A percentile compares a stretch with the other conserved stretches of the same genome.
Evolutionary conservation across 2,329 filamentous ascomycete species (phyloP).

Genomic region (Phialophora chinensis): DNA sequence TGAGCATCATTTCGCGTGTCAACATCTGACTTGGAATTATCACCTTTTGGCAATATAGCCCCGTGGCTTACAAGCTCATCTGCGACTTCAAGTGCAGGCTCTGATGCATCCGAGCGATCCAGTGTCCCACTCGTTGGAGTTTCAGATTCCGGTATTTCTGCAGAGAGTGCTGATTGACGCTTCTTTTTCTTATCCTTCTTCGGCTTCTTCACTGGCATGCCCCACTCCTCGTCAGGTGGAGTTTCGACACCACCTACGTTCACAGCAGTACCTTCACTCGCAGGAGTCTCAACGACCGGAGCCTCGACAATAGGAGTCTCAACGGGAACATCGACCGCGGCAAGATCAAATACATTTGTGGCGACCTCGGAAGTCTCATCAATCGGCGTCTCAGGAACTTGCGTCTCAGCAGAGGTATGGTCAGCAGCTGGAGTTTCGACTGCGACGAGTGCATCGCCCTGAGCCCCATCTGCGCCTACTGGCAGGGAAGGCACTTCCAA

Average conservation of each 20-base stretch:
- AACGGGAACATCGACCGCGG: conserved; percentile 4
- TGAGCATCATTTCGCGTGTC: neutral
- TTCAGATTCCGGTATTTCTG: neutral
- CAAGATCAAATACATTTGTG: neutral
- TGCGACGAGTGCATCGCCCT: neutral
- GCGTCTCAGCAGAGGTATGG: neutral
- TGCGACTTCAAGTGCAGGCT: neutral
- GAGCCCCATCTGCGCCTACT: neutral
- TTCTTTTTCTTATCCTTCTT: conserved; percentile 40
- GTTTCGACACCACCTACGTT: neutral
- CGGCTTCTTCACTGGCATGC: conserved; percentile 21
- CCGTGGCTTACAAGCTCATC: neutral
- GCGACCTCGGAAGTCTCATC: neutral
- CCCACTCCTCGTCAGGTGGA: conserved; percentile 23
- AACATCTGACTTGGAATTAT: neutral
- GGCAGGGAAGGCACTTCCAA: neutral
- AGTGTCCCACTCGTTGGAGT: neutral
- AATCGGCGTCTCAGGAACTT: neutral
- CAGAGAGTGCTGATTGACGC: conserved; percentile 8
- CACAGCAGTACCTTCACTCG: neutral
- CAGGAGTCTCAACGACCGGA: conserved; percentile 15
- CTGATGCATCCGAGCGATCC: neutral
- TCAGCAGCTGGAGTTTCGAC: neutral
- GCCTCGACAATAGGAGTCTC: conserved; percentile 13
- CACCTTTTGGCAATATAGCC: neutral